These are phyloP conservation scores for Gnetum montanum DNA, from an alignment of 75 land plant species.

Conservation along the genomic window DNA sequence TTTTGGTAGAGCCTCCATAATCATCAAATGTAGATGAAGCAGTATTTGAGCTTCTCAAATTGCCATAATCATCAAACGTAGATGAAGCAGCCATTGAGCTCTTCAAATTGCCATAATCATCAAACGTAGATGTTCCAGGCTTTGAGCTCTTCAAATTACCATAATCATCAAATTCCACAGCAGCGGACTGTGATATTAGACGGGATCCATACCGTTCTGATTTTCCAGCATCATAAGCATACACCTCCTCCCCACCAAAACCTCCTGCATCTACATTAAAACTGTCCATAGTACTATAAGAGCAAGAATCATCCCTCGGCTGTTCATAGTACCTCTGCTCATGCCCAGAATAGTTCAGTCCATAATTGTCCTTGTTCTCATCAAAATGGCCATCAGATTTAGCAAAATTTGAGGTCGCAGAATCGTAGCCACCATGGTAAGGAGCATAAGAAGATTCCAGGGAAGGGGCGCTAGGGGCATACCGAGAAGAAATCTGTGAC, in stretches of 20 bases:
- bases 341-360: conserved; percentile 4
- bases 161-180: conserved; percentile 6
- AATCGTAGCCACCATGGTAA: background rate
- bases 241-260: conserved; percentile 41
- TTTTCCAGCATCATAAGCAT: conserved; percentile 58
- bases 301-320: no score
- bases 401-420: no score
- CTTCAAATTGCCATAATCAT: conserved; percentile 9
- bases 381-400: conserved; percentile 7
- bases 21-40: background rate
- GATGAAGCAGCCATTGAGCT: no score
- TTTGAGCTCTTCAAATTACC: no score
- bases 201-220: conserved; percentile 75
- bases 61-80: conserved; percentile 8
- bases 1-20: conserved; percentile 29
- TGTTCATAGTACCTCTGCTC: conserved; percentile 7
- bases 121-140: background rate
- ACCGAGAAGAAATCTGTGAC: no score
- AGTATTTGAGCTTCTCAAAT: no score
- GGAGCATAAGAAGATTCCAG: background rate
- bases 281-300: no score
- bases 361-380: no score
- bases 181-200: no score
- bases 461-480: no score
- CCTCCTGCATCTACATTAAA: conserved; percentile 16